Base-by-base conservation (phyloP, 2,329 filamentous ascomycete species). In the Colletotrichum sp. region DNA sequence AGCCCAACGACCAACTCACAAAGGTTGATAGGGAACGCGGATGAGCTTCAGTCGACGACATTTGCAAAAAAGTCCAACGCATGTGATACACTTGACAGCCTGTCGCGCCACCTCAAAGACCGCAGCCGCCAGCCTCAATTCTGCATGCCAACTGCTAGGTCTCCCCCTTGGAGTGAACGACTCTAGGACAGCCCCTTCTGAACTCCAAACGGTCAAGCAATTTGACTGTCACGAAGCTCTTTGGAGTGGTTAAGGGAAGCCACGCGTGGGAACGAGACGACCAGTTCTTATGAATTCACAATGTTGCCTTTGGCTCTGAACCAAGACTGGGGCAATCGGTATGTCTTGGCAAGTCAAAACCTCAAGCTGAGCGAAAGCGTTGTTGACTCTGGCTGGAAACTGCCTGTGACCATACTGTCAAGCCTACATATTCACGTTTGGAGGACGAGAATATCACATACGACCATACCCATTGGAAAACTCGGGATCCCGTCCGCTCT, bases 211-310 rank as follows among this genome's bases (percentile, higher is more conserved):
- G 44, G 44, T 52, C 44, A 52, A 52, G 44, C 44, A 52, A 52
- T 52, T 52, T 52, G 44, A 52, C 44, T 52, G 44, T 52, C 44
- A 52, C 44, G 44, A 52, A 52, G 44, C 44, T 52, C 44, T n/a
- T 52, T 52, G 5, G 18, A 52, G 44, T 52, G 44, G n/a, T n/a
- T 52, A 52, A 52, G 44, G 44, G 18, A 52, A 52, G 44, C 44
- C 44, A 52, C 44, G 44, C 44, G 44, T 8, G 7, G 44, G n/a
- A 52, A 52, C n/a, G 44, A 52, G 16, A 52, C 44, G 44, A 52
- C 44, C n/a, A 52, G 44, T 52, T 52, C 44, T 52, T n/a, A 52
- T 52, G 44, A 52, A 52, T 52, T 52, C 44, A 52, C 10, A 52
- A 52, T 21, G n/a, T 18, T 52, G 44, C 44, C 15, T 52, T 52